Conservation (phyloP, 108 stramenopile species). For the Discostella stelligeroides region DNA sequence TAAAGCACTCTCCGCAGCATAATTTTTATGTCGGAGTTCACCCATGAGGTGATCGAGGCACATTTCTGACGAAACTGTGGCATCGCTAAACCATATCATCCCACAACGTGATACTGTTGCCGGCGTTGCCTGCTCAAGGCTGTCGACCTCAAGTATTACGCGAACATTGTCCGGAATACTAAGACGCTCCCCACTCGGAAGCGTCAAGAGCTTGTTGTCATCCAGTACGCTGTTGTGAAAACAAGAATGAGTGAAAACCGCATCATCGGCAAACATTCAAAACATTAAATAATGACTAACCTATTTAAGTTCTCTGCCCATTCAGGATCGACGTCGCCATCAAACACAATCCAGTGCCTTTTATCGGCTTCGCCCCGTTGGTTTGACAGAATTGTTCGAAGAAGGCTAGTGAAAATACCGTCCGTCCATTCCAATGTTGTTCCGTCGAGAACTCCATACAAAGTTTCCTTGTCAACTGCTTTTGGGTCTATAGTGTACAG, state of each 20-base stretch:
- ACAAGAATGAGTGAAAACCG: neutral
- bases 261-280: neutral
- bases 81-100: slow-evolving; percentile 98
- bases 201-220: slow-evolving; percentile 96
- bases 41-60: slow-evolving; percentile 62
- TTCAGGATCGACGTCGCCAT: slow-evolving; percentile 97
- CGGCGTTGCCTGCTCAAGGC: slow-evolving; percentile 92
- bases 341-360: slow-evolving; percentile 96
- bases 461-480: slow-evolving; percentile 88
- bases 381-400: slow-evolving; percentile 87
- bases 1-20: slow-evolving; percentile 47
- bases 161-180: slow-evolving; percentile 87
- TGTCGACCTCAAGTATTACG: slow-evolving; percentile 96
- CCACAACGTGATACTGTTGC: slow-evolving; percentile 99
- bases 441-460: slow-evolving; percentile 95
- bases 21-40: slow-evolving; percentile 54
- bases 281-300: slow-evolving; percentile 31
- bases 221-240: slow-evolving; percentile 81
- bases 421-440: slow-evolving; percentile 99
- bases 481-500: slow-evolving; percentile 96
- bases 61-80: slow-evolving; percentile 89
- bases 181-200: slow-evolving; percentile 95
- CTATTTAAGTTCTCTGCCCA: slow-evolving; percentile 87
- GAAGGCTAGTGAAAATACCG: slow-evolving; percentile 92
- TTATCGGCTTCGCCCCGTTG: slow-evolving; percentile 92